Base-by-base conservation (phyloP, 169 alveolate species). In the Plasmodium reichenowi region DNA sequence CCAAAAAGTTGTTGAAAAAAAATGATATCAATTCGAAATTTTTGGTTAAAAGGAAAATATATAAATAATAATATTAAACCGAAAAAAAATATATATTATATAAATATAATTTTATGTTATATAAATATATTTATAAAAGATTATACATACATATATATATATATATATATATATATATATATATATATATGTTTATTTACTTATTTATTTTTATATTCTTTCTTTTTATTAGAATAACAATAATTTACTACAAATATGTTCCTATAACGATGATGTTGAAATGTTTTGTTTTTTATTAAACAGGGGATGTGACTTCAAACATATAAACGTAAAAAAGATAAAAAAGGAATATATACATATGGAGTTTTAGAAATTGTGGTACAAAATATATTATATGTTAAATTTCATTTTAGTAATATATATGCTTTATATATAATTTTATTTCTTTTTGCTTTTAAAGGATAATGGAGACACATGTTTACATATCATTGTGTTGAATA, bases 381-480 rank as follows among this genome's bases (percentile, higher is more conserved):
- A 32, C 45, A 32, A 32, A 32, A 32, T 32, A 32, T 5, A 32
- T 5, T 32, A 32, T 32, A 32, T 32, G 9, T 32, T 32, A 32
- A 5, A 32, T 5, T 32, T 32, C 45, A 32, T 32, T 32, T 5
- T 32, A 32, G 45, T 5, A 2, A 32, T 32, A 32, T 32, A 32
- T 32, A 32, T 32, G 45, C 45, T 32, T 32, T 32, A 5, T 32
- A 32, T 32, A 32, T 32, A 32, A 32, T 5, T 32, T 32, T 32
- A 32, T 32, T 32, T 32, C 4, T 32, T 32, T 1, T 32, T 32
- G 45, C 9, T 32, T 5, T 54, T 76, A 22, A 38, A 83, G 91
- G 91, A 52, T 9, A 68, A 83, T 60, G 91, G 91, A 24, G 91
- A 83, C 15, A 68, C 91, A 29, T 83, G 91, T 56, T 72, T 83